These are phyloP conservation scores for Ogataea methylovora DNA, from an alignment of 805 yeast species.

Conservation along the genomic window DNA sequence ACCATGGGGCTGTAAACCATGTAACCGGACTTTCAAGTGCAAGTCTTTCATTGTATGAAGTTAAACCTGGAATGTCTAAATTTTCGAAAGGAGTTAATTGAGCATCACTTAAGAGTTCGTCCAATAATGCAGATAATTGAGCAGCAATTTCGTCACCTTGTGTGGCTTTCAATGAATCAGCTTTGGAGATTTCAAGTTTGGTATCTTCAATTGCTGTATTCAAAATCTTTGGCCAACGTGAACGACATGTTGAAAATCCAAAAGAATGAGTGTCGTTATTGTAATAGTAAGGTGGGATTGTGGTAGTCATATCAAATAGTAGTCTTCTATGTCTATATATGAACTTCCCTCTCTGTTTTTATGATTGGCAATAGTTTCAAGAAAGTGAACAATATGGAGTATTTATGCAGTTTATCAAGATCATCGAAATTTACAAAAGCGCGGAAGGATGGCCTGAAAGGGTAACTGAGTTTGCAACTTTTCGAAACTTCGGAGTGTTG, in stretches of 20 bases:
- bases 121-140: constrained; percentile 35
- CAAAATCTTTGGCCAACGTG: constrained; percentile 84
- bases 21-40: constrained; percentile 27
- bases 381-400: too few species aligned
- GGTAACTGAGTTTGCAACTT: too few species aligned
- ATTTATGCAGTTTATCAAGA: too few species aligned
- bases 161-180: constrained; percentile 16
- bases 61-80: constrained; percentile 33
- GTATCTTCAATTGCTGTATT: constrained; percentile 63
- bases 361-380: too few species aligned
- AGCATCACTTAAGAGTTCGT: constrained; percentile 35
- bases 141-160: constrained; percentile 43
- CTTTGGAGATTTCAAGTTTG: constrained; percentile 5
- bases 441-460: too few species aligned
- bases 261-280: constrained; percentile 72
- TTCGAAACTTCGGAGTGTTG: too few species aligned
- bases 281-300: constrained; percentile 40
- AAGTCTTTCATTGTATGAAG: constrained; percentile 53
- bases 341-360: too few species aligned
- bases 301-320: too few species aligned
- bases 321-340: too few species aligned
- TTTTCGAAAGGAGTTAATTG: constrained; percentile 36
- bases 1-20: constrained; percentile 90
- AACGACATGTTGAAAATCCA: constrained; percentile 69
- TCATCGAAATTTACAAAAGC: too few species aligned